Conservation (phyloP, 179 eudicot genomes). For the Beta macrorhiza region DNA sequence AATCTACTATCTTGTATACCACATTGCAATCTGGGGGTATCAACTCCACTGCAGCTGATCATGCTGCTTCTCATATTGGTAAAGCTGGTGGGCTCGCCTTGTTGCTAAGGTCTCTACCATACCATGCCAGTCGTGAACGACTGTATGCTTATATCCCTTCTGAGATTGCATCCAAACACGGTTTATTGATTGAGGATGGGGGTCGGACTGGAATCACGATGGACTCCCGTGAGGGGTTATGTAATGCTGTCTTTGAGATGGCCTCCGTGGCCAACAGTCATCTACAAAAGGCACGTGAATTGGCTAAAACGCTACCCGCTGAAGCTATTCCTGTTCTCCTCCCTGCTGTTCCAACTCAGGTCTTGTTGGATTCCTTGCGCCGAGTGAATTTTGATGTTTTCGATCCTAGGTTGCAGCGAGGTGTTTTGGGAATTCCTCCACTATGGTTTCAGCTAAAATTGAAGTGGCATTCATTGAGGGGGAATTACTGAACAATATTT, state of each 20-base stretch:
- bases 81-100: constrained; percentile 83
- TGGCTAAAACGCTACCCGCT: constrained; percentile 62
- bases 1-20: constrained; percentile 72
- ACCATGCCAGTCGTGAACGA: constrained; percentile 62
- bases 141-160: constrained; percentile 72
- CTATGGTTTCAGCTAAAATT: constrained; percentile 79
- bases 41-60: constrained; percentile 74
- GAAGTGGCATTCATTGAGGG: constrained; percentile 87
- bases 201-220: constrained; percentile 45
- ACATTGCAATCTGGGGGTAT: constrained; percentile 85
- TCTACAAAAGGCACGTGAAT: constrained; percentile 70
- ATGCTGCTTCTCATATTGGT: constrained; percentile 90
- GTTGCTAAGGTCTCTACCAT: constrained; percentile 66
- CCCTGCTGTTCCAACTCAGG: constrained; percentile 83
- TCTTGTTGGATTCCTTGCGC: constrained; percentile 61
- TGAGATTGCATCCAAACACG: constrained; percentile 69
- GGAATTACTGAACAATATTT: constrained; percentile 44
- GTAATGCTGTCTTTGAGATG: constrained; percentile 76
- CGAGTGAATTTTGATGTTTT: constrained; percentile 75
- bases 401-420: constrained; percentile 67
- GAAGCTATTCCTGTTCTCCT: constrained; percentile 77
- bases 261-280: constrained; percentile 84
- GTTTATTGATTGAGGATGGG: constrained; percentile 48
- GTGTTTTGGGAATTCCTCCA: constrained; percentile 74
- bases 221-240: constrained; percentile 62